Percentiles rank a stretch among this genome's conserved stretches.
Conservation (phyloP, 2,329 filamentous ascomycete genomes). For the Calonectria pteridis region DNA sequence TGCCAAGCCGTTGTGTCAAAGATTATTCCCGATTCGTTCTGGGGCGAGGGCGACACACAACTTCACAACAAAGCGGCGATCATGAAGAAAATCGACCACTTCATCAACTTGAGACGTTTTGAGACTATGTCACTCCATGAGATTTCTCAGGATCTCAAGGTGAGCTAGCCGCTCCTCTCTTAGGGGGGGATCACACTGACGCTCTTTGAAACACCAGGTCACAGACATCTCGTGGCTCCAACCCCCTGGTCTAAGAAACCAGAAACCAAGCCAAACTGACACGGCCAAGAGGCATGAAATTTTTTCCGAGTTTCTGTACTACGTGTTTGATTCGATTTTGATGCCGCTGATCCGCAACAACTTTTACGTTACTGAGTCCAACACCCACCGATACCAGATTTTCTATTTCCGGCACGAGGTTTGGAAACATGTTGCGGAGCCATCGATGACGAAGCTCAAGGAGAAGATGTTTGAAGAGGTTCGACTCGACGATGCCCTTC, state of each 20-base stretch:
- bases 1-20: slow-evolving; percentile 81
- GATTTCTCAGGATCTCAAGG: slow-evolving; percentile 80
- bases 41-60: slow-evolving; percentile 70
- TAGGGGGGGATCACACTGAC: not conserved
- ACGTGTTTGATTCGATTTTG: slow-evolving; percentile 90
- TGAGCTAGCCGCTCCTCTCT: slow-evolving; percentile 48
- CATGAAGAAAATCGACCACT: slow-evolving; percentile 78
- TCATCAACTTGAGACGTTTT: slow-evolving; percentile 82
- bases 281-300: slow-evolving; percentile 81
- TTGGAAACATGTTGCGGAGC: slow-evolving; percentile 83
- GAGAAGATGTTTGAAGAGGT: slow-evolving; percentile 84
- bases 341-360: slow-evolving; percentile 88
- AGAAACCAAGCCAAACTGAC: slow-evolving; percentile 78
- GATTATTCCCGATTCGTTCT: slow-evolving; percentile 81
- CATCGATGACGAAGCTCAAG: slow-evolving; percentile 77
- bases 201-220: slow-evolving; percentile 61
- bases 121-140: slow-evolving; percentile 86
- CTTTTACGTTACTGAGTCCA: slow-evolving; percentile 96
- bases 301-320: slow-evolving; percentile 89
- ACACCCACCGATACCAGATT: slow-evolving; percentile 79
- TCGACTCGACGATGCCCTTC: slow-evolving; percentile 65
- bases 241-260: slow-evolving; percentile 59
- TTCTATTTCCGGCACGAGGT: slow-evolving; percentile 97
- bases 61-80: slow-evolving; percentile 72
- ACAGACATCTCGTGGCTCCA: slow-evolving; percentile 79